A percentile compares a stretch with the other conserved stretches of the same genome.
phyloP scores from a whole-genome alignment of 2,329 filamentous ascomycete species.

The Penicillium verrucosum region DNA sequence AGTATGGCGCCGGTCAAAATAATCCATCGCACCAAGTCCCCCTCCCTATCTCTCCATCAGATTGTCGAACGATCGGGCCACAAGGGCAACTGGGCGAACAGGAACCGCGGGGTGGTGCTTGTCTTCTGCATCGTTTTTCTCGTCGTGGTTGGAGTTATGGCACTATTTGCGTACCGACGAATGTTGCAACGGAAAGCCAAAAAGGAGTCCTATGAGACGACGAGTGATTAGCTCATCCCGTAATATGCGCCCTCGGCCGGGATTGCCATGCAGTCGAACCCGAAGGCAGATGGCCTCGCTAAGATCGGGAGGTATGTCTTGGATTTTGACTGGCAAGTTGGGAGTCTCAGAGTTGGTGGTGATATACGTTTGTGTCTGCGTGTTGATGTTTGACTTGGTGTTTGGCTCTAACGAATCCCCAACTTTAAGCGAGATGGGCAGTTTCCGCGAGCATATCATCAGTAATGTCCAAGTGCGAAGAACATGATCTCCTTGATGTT shows the following conservation, averaged over 20 bases:
- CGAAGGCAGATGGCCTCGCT: neutral
- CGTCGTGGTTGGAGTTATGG: conserved; percentile 51
- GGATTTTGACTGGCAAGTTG: too few relatives aligned
- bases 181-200: conserved; percentile 35
- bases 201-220: conserved; percentile 22
- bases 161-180: conserved; percentile 50
- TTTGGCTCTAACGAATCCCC: neutral
- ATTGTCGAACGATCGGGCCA: conserved; percentile 38
- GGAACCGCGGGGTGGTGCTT: conserved; percentile 59
- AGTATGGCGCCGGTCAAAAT: conserved; percentile 32
- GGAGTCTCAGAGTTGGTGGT: neutral
- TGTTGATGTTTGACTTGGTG: neutral
- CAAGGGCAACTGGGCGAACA: conserved; percentile 47
- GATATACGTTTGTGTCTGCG: neutral
- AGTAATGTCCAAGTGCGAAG: neutral
- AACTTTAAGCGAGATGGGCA: neutral
- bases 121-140: conserved; percentile 61
- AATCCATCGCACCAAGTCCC: conserved; percentile 4
- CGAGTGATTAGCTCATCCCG: neutral
- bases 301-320: neutral
- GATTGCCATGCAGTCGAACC: neutral
- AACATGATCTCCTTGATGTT: neutral
- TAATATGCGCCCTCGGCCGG: fast-evolving
- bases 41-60: conserved; percentile 32
- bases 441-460: neutral